Conservation (phyloP, 306 rosid species). For the Ochetophila trinervis region DNA sequence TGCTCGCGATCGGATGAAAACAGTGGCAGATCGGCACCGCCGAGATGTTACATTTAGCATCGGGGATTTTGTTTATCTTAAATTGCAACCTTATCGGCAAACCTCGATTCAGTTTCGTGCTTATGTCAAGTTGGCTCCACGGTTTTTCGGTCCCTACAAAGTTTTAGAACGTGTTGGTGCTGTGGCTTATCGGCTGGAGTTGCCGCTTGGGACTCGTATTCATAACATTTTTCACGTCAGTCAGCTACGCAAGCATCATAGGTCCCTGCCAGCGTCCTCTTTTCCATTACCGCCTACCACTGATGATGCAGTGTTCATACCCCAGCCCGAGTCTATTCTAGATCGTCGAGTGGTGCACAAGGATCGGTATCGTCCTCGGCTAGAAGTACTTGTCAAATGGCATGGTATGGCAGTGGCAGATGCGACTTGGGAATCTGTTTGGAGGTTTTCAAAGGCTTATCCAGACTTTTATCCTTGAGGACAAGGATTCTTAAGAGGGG, state of each 20-base stretch:
- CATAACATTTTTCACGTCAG: background rate
- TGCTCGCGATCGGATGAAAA: background rate
- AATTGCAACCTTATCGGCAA: background rate
- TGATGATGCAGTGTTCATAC: background rate
- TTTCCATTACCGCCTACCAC: background rate
- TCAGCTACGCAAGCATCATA: background rate
- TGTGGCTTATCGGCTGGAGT: background rate
- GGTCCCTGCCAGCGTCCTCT: background rate
- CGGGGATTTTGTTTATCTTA: background rate
- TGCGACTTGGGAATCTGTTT: background rate
- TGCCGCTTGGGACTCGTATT: background rate
- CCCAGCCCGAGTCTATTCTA: background rate
- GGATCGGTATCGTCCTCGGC: background rate
- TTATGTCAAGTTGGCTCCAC: background rate
- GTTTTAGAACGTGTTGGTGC: background rate
- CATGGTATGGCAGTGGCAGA: background rate
- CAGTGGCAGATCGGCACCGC: background rate
- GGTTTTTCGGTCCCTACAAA: background rate
- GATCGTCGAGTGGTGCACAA: background rate
- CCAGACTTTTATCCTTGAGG: background rate
- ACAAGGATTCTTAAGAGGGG: constrained; percentile 3
- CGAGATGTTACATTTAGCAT: background rate
- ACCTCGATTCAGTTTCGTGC: too few species aligned
- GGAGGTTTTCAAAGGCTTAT: background rate
- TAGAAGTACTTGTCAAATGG: background rate